Evolutionary conservation across 441 rosid species (phyloP).

Genomic region (Eruca vesicaria): DNA sequence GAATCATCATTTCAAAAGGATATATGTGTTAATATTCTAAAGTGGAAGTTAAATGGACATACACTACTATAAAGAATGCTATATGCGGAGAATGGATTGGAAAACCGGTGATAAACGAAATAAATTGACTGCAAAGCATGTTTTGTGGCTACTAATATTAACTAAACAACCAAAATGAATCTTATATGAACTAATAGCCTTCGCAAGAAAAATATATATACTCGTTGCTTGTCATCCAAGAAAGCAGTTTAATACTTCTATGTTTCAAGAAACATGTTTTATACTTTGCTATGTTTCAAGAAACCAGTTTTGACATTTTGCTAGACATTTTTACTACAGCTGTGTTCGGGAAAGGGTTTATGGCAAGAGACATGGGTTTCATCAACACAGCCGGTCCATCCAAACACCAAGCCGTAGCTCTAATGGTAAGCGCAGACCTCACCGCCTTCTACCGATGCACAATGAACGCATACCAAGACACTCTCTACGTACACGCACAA

Average conservation of each 20-base stretch:
- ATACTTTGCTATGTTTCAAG: constrained; percentile 4
- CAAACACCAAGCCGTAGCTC: constrained; percentile 79
- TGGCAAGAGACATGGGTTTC: constrained; percentile 67
- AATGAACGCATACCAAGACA: constrained; percentile 64
- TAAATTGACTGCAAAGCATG: background rate
- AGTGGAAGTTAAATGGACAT: no score
- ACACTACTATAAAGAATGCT: no score
- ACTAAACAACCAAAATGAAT: background rate
- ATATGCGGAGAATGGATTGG: no score
- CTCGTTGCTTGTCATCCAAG: background rate
- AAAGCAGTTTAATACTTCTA: background rate
- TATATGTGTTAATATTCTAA: no score
- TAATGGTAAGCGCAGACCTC: constrained; percentile 55
- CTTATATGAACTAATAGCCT: background rate
- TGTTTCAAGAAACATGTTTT: background rate
- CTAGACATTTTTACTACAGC: constrained; percentile 39
- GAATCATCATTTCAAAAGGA: no score
- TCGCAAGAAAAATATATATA: background rate
- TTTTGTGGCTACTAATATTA: background rate
- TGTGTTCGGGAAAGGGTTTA: constrained; percentile 71
- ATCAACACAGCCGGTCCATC: constrained; percentile 67
- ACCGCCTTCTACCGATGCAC: constrained; percentile 62
- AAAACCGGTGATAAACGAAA: no score
- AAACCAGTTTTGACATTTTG: background rate
- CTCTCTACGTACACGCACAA: constrained; percentile 61